Base-by-base conservation (phyloP, 2,329 filamentous ascomycete species). In the Septoria linicola region DNA sequence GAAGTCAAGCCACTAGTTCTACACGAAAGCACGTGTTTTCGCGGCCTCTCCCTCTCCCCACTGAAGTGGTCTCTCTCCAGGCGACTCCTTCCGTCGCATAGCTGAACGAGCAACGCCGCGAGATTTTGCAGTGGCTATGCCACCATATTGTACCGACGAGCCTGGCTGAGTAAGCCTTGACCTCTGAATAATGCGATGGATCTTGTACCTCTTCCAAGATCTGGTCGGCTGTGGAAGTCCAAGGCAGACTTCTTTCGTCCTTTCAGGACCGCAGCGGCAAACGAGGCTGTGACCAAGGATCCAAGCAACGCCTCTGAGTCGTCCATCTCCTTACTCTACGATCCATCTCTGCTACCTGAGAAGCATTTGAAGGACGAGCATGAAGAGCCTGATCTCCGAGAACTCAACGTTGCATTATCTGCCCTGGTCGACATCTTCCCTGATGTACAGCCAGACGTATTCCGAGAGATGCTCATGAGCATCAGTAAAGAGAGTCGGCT, bases 401-500 rank as follows among this genome's bases (percentile, higher is more conserved):
- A 85, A 52, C 77, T 92, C 41, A 92, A 92, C 71, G 75, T 76
- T 43, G 79, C 82, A 60, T 80, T 93, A 57, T 80, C 81, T 54
- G 81, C 79, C 10, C 79, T 93, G 36, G 81, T 83, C 17, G 81
- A 81, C 41, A 78, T 91, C 7, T 93, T 93, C 59, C 88, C 88
- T 21, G 82, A 91, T 68, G 76, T 91, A n/a, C 85, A 89, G 68
- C 77, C 88, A 53, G 87, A 91, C 60, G 88, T 91, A 14, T 89
- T 93, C 65, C 81, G 88, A 37, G 88, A 92, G 73, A 87, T 93
- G 80, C 80, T 93, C 41, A 72, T 78, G 32, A 86, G 77, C 63
- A 86, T 91, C 65, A 85, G 85, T 62, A 82, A 84, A 61, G 86
- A 91, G 68, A 92, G 87, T 55, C 77, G 87, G 58, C 72, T 92